Conservation (phyloP, 495 filamentous ascomycete genomes). For the Tuber borchii region DNA sequence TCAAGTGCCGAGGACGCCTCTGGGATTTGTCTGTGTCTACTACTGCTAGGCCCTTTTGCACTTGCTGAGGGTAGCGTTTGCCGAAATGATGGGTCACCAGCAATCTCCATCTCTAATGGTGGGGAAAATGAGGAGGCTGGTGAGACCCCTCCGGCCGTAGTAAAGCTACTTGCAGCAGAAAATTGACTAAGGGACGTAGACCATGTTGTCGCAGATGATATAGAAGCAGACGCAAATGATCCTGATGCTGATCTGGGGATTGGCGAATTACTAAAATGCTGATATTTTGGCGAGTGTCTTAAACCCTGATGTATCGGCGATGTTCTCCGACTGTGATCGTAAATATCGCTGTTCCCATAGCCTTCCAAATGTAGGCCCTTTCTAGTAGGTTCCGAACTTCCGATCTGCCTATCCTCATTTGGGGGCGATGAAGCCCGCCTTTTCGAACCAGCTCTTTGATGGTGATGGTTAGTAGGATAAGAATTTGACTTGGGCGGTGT, state of each 20-base stretch:
- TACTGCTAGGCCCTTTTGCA: slow-evolving; percentile 20
- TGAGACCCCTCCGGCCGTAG: slow-evolving; percentile 34
- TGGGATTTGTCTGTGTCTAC: slow-evolving; percentile 30
- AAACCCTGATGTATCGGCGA: slow-evolving; percentile 37
- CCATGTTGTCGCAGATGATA: slow-evolving; percentile 37
- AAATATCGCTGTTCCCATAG: slow-evolving; percentile 25
- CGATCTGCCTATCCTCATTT: slow-evolving; percentile 31
- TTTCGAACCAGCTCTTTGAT: slow-evolving; percentile 37
- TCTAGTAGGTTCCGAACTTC: slow-evolving; percentile 35
- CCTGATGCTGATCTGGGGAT: slow-evolving; percentile 31
- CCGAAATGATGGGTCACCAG: slow-evolving; percentile 23
- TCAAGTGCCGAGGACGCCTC: slow-evolving; percentile 23
- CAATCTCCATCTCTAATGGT: slow-evolving; percentile 23
- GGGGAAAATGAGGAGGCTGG: slow-evolving; percentile 38
- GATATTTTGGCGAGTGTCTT: slow-evolving; percentile 32
- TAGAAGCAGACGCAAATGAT: slow-evolving; percentile 32
- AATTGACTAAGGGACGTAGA: slow-evolving; percentile 34
- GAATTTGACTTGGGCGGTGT: slow-evolving; percentile 39
- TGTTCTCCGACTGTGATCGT: slow-evolving; percentile 33
- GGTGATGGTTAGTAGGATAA: slow-evolving; percentile 27
- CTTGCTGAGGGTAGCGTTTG: slow-evolving; percentile 20
- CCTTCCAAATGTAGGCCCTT: slow-evolving; percentile 33
- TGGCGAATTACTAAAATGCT: slow-evolving; percentile 24
- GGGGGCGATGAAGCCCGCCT: slow-evolving; percentile 40
- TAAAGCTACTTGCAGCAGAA: slow-evolving; percentile 37